Evolutionary conservation across 106 monocot genomes (phyloP).

Genomic region (Dendrobium officinale): DNA sequence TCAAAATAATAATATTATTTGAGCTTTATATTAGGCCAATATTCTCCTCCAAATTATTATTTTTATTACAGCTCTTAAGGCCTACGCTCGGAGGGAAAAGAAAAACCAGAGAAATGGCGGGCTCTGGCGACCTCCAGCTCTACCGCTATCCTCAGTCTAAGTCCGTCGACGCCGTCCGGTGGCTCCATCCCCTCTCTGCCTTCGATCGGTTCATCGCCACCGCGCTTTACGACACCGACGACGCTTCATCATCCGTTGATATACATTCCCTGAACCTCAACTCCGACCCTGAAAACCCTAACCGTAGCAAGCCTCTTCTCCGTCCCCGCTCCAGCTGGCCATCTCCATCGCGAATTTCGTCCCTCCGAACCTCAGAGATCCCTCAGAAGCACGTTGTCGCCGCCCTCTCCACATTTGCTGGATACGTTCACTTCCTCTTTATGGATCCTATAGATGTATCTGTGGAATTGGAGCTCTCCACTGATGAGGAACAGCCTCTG

Average conservation of each 20-base stretch:
- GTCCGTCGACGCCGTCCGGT: conserved; percentile 55
- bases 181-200: conserved; percentile 54
- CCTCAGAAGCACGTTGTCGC: conserved; percentile 14
- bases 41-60: neutral
- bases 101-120: neutral
- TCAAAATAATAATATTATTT: too few relatives aligned
- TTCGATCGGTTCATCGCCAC: conserved; percentile 50
- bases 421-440: conserved; percentile 50
- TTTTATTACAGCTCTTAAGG: neutral
- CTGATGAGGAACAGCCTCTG: conserved; percentile 10
- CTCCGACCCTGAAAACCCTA: neutral
- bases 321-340: conserved; percentile 30
- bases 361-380: conserved; percentile 33
- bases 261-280: conserved; percentile 35
- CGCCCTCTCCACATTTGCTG: conserved; percentile 45
- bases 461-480: conserved; percentile 24
- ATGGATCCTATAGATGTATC: conserved; percentile 42
- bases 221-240: conserved; percentile 36
- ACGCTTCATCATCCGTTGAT: conserved; percentile 36
- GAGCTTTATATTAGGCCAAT: too few relatives aligned
- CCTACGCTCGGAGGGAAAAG: neutral
- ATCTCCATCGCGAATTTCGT: conserved; percentile 36
- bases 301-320: conserved; percentile 19
- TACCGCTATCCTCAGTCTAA: conserved; percentile 52
- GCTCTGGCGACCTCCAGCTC: conserved; percentile 14